Evolutionary conservation across 2,329 filamentous ascomycete genomes (phyloP), one percentile per base, ranked within the genome.

Genomic region (Nigrospora sphaerica): DNA sequence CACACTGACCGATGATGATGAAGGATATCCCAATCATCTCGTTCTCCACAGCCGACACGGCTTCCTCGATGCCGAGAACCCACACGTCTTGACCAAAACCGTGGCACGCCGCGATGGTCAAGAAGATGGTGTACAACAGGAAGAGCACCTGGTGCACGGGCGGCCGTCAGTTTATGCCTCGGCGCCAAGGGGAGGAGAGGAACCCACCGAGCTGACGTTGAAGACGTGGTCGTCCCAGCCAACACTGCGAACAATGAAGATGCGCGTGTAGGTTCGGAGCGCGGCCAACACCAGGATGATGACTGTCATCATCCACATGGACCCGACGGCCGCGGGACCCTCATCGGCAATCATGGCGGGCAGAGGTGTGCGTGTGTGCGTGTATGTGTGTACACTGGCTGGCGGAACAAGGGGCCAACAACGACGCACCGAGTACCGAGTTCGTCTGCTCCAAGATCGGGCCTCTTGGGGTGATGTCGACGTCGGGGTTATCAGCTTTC

Each of bases 251-350:
- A 47, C 42, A 11, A 49, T 37, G 4, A 32, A 16, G 9, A 43
- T 16, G 4, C 47, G 45, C 1, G 47, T 47, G 19, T 49, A 52
- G 1, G 42, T 18, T 6, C 50, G 47, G 11, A 49, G 19, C 10
- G 40, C n/a, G 14, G 49, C 45, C 34, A 52, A 41, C 6, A 48
- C 17, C 12, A 46, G 32, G 12, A 46, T 39, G 12, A 49, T 28
- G 2, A 35, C 45, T 2, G 47, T 42, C 12, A 48, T 38, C 46
- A 52, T 52, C 54, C 48, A 54, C 9, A 41, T 34, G 23, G 23
- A 28, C 23, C 23, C 23, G 10, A 28, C 23, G 23, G 23, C 23
- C 23, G 23, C 23, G 7, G 23, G 23, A 2, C 23, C 23, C 23
- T 28, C 23, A 28, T 28, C 23, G 23, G 23, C 23, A 28, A 28